Evolutionary conservation across 2,329 filamentous ascomycete species (phyloP).

Genomic region (Chalara sp.): DNA sequence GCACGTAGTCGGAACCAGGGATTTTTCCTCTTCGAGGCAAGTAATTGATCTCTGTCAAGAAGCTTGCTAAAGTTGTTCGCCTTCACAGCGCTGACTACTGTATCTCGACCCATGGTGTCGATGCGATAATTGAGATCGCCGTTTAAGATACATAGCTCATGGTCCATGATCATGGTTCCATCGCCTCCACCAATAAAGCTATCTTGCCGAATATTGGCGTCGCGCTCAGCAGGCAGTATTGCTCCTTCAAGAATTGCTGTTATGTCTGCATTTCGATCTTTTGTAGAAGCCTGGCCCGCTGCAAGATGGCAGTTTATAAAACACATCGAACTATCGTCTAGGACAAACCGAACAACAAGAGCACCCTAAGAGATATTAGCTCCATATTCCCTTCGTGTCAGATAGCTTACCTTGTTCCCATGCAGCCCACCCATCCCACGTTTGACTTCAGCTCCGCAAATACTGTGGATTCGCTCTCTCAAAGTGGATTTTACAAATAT

Average conservation of each 20-base stretch:
- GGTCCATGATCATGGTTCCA: constrained; percentile 88
- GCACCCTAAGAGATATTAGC: constrained; percentile 50
- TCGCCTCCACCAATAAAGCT: constrained; percentile 89
- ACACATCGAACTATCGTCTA: constrained; percentile 91
- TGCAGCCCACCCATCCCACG: constrained; percentile 92
- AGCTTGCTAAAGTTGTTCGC: constrained; percentile 77
- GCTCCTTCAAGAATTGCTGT: constrained; percentile 79
- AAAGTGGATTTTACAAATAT: constrained; percentile 84
- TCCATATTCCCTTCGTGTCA: too few species aligned
- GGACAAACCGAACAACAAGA: constrained; percentile 80
- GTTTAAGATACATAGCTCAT: constrained; percentile 95
- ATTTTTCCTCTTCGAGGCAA: constrained; percentile 83
- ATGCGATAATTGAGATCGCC: constrained; percentile 98
- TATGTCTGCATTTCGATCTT: constrained; percentile 86
- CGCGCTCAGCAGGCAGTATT: constrained; percentile 66
- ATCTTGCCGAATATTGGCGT: constrained; percentile 62
- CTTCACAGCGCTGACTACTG: constrained; percentile 79
- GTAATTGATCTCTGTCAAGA: constrained; percentile 86
- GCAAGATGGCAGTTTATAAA: constrained; percentile 97
- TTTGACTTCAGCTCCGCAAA: constrained; percentile 81
- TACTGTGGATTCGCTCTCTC: constrained; percentile 66
- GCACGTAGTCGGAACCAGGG: constrained; percentile 82
- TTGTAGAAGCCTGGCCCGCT: constrained; percentile 85
- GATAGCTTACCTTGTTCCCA: constrained; percentile 68
- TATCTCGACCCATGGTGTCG: constrained; percentile 91